These are phyloP conservation scores for Trichoderma cornu-damae DNA, from an alignment of 2,329 filamentous ascomycete species.

Conservation along the genomic window DNA sequence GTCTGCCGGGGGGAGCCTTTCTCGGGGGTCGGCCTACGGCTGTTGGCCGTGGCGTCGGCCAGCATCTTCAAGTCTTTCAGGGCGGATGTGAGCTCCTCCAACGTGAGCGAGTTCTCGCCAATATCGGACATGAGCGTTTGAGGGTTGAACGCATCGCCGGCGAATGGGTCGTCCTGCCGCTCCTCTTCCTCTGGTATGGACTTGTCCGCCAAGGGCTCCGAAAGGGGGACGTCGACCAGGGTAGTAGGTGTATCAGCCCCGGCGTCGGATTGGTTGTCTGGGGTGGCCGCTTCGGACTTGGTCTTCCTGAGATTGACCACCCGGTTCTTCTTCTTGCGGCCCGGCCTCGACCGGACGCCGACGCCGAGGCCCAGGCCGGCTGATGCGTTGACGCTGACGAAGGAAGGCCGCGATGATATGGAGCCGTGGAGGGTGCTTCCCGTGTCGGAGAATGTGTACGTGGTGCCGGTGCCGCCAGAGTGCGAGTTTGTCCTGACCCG, in stretches of 20 bases:
- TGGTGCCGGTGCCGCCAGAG: slow-evolving; percentile 51
- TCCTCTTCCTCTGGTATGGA: slow-evolving; percentile 57
- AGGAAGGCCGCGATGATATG: slow-evolving; percentile 62
- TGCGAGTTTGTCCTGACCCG: slow-evolving; percentile 61
- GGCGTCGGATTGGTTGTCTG: slow-evolving; percentile 43
- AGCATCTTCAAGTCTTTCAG: slow-evolving; percentile 22
- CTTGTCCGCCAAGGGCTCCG: slow-evolving; percentile 53
- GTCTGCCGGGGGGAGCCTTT: slow-evolving; percentile 26
- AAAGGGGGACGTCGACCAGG: slow-evolving; percentile 54
- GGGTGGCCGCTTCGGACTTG: slow-evolving; percentile 50
- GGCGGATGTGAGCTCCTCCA: slow-evolving; percentile 26
- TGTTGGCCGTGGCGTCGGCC: slow-evolving; percentile 15
- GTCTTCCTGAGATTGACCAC: slow-evolving; percentile 74
- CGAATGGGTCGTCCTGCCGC: slow-evolving; percentile 37
- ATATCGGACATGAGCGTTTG: slow-evolving; percentile 26
- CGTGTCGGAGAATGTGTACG: slow-evolving; percentile 69
- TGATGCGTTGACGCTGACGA: slow-evolving; percentile 57
- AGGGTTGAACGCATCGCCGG: slow-evolving; percentile 28
- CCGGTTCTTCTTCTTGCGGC: slow-evolving; percentile 75
- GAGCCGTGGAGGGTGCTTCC: slow-evolving; percentile 60
- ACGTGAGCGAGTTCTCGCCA: slow-evolving; percentile 20
- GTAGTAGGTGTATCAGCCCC: slow-evolving; percentile 49
- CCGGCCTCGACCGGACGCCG: slow-evolving; percentile 54
- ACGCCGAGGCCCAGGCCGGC: slow-evolving; percentile 60
- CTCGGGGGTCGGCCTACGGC: slow-evolving; percentile 10